phyloP scores from a whole-genome alignment of 495 filamentous ascomycete species.

The Aspergillus bertholletiae region DNA sequence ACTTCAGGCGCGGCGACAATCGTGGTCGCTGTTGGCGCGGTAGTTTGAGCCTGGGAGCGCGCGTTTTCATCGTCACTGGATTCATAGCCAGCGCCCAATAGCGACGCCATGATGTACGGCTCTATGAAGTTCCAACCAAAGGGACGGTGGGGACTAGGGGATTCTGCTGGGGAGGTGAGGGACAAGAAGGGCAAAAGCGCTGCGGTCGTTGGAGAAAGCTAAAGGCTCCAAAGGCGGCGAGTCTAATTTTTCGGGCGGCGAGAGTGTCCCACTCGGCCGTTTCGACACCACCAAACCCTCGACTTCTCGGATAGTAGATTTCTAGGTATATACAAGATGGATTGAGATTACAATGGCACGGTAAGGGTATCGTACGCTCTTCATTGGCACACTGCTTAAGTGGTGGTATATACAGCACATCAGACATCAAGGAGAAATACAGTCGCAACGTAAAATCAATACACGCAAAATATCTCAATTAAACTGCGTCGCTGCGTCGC shows the following conservation, averaged over 20 bases:
- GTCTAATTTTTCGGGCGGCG: conserved; percentile 36
- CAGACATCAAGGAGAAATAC: conserved; percentile 33
- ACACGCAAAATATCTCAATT: conserved; percentile 4
- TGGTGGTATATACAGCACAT: conserved; percentile 48
- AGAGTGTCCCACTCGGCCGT: conserved; percentile 19
- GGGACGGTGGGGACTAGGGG: neutral
- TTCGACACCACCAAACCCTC: no score
- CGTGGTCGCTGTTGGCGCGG: conserved; percentile 33
- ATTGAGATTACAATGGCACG: neutral
- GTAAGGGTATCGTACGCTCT: conserved; percentile 40
- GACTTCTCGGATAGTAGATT: no score
- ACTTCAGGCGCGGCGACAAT: conserved; percentile 56
- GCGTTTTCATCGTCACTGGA: conserved; percentile 51
- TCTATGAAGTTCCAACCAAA: neutral
- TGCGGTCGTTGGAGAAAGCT: neutral
- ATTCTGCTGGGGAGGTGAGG: neutral
- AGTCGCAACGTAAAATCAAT: conserved; percentile 11
- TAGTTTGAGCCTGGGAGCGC: conserved; percentile 13
- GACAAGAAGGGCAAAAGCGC: conserved; percentile 3
- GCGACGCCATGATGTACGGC: conserved; percentile 39
- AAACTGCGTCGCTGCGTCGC: neutral
- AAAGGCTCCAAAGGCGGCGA: conserved; percentile 5
- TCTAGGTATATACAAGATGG: neutral
- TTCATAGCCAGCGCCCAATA: conserved; percentile 48
- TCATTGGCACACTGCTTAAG: conserved; percentile 36